Base-by-base conservation (phyloP, 371 early-diverging fungal genomes). In the Circinella minor region DNA sequence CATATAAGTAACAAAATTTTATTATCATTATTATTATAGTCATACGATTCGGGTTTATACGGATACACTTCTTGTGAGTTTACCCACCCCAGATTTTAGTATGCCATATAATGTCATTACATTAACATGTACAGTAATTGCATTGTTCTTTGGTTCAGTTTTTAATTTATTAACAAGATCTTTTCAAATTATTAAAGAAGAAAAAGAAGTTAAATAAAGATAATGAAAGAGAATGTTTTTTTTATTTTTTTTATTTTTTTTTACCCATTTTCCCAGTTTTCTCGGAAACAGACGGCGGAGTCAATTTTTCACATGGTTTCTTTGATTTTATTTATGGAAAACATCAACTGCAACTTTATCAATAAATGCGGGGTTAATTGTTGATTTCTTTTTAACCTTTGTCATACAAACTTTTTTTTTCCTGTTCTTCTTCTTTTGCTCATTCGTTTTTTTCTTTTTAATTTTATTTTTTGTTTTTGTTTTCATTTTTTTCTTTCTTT, bases 61-160 rank as follows among this genome's bases (percentile, higher is more conserved):
- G 2, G 94, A 95, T 70, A 88, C 91, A 6, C 70, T 97, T 11
- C 81, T 97, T 55, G 88, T 96, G 43, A 91, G 90, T 55, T 84
- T 97, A 61, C 96, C 98, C 7, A 95, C 96, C 11, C 98, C 99
- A 3, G 99, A 99, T 69, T 99, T 99, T 70, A 92, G 92, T 65
- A 99, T 99, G 99, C 98, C 98, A 0, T 99, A 98, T 80, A 99
- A 99, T 81, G 98, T 98, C 57, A 96, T 98, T 65, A 96, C 98
- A 0, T 83, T 98, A 76, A 95, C 98, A 1, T 96, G 95, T 71
- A 99, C 99, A 0, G 89, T 96, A 34, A 87, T 98, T 74, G 97
- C 96, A 0, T 80, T 98, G 48, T 97, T 93, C 81, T 99, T 97
- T 91, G 99, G 99, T 5, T 89, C 93, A 8, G 76, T 95, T 36